Conservation (phyloP, 2,329 filamentous ascomycete genomes). For the Curvularia spicifera region DNA sequence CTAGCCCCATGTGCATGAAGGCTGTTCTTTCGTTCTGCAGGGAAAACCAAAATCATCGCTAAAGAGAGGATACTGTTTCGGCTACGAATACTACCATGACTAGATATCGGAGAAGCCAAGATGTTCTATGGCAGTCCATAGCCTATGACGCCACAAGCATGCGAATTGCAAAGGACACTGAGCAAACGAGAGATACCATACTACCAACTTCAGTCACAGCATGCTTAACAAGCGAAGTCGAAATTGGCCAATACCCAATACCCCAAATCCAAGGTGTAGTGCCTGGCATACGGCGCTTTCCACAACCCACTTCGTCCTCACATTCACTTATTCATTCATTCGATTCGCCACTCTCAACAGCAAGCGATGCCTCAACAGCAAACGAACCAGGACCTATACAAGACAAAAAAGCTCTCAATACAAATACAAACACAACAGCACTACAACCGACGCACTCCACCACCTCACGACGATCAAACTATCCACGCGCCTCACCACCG, state of each 20-base stretch:
- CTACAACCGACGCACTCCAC: neutral
- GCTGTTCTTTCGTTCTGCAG: neutral
- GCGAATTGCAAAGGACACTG: neutral
- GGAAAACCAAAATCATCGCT: neutral
- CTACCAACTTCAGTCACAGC: neutral
- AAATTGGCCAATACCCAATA: neutral
- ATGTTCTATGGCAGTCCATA: neutral
- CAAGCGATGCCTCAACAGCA: neutral
- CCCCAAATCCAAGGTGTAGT: slow-evolving; percentile 10
- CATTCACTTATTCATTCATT: neutral
- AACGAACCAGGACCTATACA: neutral
- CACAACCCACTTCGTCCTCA: neutral
- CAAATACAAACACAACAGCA: neutral
- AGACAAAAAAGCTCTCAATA: neutral
- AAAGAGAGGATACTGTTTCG: neutral
- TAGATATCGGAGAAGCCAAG: neutral
- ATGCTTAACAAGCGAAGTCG: neutral
- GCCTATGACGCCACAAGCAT: neutral
- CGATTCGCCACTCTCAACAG: neutral
- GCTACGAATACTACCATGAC: neutral
- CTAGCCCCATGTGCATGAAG: neutral
- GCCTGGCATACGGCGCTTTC: neutral
- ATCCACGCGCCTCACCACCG: slow-evolving; percentile 15
- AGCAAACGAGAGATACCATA: neutral
- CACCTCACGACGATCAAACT: slow-evolving; percentile 1